Evolutionary conservation across 2,329 filamentous ascomycete genomes (phyloP), one percentile per base, ranked within the genome.

Genomic region (Elsinoe arachidis): DNA sequence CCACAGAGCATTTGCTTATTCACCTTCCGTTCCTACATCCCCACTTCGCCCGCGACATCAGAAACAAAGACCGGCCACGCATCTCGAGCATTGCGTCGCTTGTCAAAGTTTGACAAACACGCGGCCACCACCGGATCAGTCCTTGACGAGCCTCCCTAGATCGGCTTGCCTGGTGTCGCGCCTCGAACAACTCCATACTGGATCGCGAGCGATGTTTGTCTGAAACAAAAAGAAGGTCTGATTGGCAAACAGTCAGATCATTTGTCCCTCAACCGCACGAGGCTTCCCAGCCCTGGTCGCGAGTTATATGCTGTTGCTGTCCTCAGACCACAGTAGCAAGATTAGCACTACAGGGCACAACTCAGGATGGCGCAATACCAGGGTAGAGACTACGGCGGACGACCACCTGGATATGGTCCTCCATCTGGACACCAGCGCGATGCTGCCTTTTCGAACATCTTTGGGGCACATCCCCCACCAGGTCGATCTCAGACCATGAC

Each of bases 401-500:
- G 80, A 69, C 71, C 76, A 61, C 69, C 70, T 59, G 72, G 73
- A 61, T 78, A 81, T 69, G 79, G 77, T 68, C 71, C 78, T 56
- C 75, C 79, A 55, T 75, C 79, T 39, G 74, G 78, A 60, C 73
- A 73, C 67, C 88, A 93, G 74, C 87, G 93, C 75, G 91, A 99
- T 82, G 89, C 90, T 64, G 93, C 92, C 63, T 99, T 95, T 73
- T 90, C 88, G 63, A 92, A 92, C 74, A 97, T 97, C 69, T 99
- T 97, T 71, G 93, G 92, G 65, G 85, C 84, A 63, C 81, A 88
- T 63, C 90, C 89, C 62, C 90, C 90, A 47, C 83, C 88, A 46
- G 92, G 92, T 59, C 86, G 93, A 71, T 95, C 91, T 58, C 91
- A 96, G 69, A 96, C 92, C 23, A 96, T 97, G 90, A 93, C 86